phyloP scores from a whole-genome alignment of 306 rosid species.

The Citrullus mucosospermus region DNA sequence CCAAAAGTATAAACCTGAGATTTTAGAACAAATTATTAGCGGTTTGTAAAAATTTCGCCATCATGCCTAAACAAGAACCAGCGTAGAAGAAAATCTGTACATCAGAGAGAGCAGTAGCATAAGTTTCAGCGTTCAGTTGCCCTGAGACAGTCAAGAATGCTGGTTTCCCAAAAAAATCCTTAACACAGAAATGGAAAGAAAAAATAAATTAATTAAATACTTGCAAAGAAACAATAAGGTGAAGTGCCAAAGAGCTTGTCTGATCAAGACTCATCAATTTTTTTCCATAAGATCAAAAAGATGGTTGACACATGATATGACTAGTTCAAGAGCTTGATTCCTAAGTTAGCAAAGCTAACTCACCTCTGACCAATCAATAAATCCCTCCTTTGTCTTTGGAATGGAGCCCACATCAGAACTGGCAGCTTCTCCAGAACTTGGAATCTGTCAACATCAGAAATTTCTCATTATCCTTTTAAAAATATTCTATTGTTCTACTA shows the following conservation, averaged over 20 bases:
- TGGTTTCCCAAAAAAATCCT: slow-evolving; percentile 92
- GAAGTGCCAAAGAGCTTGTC: neutral
- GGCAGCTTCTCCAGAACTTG: slow-evolving; percentile 51
- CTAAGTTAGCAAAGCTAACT: slow-evolving; percentile 20
- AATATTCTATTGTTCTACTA: neutral
- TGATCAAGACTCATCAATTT: neutral
- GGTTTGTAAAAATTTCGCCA: neutral
- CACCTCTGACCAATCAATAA: slow-evolving; percentile 91
- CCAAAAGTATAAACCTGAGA: slow-evolving; percentile 87
- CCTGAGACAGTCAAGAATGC: slow-evolving; percentile 96
- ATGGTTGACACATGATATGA: neutral
- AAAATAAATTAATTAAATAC: neutral
- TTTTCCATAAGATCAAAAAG: neutral
- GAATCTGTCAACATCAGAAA: slow-evolving; percentile 38
- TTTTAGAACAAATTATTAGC: slow-evolving; percentile 8
- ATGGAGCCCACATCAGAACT: slow-evolving; percentile 57
- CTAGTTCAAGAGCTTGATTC: neutral
- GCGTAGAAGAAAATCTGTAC: slow-evolving; percentile 23
- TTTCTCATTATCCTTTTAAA: neutral
- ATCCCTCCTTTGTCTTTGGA: slow-evolving; percentile 54
- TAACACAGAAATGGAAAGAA: slow-evolving; percentile 21
- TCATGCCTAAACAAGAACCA: slow-evolving; percentile 12
- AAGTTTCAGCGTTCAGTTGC: slow-evolving; percentile 94
- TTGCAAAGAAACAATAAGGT: neutral
- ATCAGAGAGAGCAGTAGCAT: slow-evolving; percentile 95